A percentile compares a stretch with the other conserved stretches of the same genome.
Conservation (phyloP, 352 stramenopile species). For the Pythium plurisporium region DNA sequence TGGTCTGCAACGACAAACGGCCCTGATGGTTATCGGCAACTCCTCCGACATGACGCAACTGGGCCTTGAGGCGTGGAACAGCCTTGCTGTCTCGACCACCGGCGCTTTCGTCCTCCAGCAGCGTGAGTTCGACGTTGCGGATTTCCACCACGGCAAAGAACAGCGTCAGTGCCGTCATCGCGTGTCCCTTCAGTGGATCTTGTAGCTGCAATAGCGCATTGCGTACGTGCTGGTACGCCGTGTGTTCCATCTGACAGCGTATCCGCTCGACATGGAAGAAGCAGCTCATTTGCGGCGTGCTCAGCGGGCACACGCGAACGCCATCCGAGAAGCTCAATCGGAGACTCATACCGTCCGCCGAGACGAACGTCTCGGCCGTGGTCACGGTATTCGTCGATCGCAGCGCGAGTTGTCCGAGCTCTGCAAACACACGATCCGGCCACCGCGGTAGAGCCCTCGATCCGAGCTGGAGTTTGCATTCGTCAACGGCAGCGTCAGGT, state of each 20-base stretch:
- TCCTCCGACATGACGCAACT: conserved; percentile 51
- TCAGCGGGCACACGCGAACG: conserved; percentile 31
- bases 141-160: conserved; percentile 57
- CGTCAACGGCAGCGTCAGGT: too few species aligned
- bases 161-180: conserved; percentile 17
- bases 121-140: conserved; percentile 46
- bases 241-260: conserved; percentile 39
- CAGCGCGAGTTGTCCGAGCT: conserved; percentile 32
- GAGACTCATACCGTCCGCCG: conserved; percentile 32
- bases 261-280: conserved; percentile 39
- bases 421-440: conserved; percentile 40
- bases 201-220: background rate
- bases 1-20: conserved; percentile 43
- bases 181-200: background rate
- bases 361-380: conserved; percentile 28
- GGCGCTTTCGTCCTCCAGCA: conserved; percentile 16
- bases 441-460: conserved; percentile 16
- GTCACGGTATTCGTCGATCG: conserved; percentile 9
- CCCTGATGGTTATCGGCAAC: conserved; percentile 62
- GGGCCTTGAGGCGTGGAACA: conserved; percentile 29
- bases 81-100: background rate
- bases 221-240: conserved; percentile 17
- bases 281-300: conserved; percentile 43
- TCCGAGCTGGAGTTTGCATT: background rate
- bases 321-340: conserved; percentile 55